A percentile compares a stretch with the other conserved stretches of the same genome.
Conservation (phyloP, 495 filamentous ascomycete species). For the Chaetomium fimeti region DNA sequence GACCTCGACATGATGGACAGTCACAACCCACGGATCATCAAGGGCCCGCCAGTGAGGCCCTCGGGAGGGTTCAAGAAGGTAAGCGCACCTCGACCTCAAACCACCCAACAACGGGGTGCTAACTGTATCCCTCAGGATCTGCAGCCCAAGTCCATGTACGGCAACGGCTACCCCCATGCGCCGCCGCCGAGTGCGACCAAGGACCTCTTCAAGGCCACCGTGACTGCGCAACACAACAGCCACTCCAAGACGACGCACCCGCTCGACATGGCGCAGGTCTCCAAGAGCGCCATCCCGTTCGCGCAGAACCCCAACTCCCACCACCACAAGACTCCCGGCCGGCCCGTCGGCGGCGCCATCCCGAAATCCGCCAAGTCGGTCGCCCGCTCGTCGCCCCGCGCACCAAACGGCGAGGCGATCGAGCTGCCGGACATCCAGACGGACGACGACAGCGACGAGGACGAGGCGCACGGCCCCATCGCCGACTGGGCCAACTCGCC, state of each 20-base stretch:
- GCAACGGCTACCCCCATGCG: slow-evolving; percentile 60
- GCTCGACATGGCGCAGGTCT: slow-evolving; percentile 75
- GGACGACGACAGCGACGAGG: slow-evolving; percentile 79
- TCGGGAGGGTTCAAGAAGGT: slow-evolving; percentile 75
- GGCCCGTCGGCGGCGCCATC: slow-evolving; percentile 42
- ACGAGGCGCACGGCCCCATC: slow-evolving; percentile 54
- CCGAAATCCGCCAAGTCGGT: slow-evolving; percentile 51
- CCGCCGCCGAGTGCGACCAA: slow-evolving; percentile 45
- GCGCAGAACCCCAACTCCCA: slow-evolving; percentile 65
- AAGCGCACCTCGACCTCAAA: slow-evolving; percentile 24
- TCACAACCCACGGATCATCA: slow-evolving; percentile 51
- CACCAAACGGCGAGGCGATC: slow-evolving; percentile 76
- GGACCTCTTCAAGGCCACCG: slow-evolving; percentile 50
- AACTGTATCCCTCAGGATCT: slow-evolving; percentile 50
- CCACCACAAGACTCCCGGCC: slow-evolving; percentile 60
- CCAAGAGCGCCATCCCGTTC: slow-evolving; percentile 87
- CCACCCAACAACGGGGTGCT: slow-evolving; percentile 19
- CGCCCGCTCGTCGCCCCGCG: slow-evolving; percentile 70
- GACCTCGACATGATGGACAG: slow-evolving; percentile 41
- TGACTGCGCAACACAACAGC: slow-evolving; percentile 52
- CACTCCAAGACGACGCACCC: slow-evolving; percentile 63
- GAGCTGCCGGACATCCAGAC: slow-evolving; percentile 85
- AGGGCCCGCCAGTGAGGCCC: slow-evolving; percentile 79
- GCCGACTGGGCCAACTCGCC: slow-evolving; percentile 85
- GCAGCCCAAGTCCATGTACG: slow-evolving; percentile 61